Percentiles rank a stretch among this genome's conserved stretches.
These are phyloP conservation scores for Moricandia arvensis DNA, from an alignment of 345 rosid genomes.

Conservation along the genomic window DNA sequence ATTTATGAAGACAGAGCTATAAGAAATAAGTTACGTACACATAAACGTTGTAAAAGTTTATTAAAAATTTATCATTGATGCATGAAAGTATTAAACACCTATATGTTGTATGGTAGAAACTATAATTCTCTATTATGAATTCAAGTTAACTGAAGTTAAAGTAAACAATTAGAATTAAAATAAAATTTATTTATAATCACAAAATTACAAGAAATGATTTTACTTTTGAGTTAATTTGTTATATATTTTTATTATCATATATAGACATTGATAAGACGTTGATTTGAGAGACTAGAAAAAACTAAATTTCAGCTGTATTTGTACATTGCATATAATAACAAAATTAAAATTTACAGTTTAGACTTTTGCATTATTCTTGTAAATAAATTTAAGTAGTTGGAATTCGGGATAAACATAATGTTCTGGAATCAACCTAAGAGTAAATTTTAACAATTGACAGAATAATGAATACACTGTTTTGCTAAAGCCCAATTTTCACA, in stretches of 20 bases:
- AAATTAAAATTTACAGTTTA: background rate
- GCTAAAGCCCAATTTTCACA: background rate
- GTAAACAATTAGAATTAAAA: background rate
- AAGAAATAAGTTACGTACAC: background rate
- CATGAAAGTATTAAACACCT: background rate
- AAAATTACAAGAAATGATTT: too few relatives aligned
- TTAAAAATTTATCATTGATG: background rate
- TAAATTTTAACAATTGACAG: background rate
- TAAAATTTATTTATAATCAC: too few relatives aligned
- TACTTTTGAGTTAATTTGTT: too few relatives aligned
- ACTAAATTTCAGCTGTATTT: too few relatives aligned
- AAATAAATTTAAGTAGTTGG: background rate
- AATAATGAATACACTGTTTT: background rate
- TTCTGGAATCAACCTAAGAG: background rate
- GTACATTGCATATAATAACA: background rate
- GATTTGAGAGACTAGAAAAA: too few relatives aligned
- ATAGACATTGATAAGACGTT: too few relatives aligned
- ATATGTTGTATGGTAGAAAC: background rate
- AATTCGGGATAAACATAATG: background rate
- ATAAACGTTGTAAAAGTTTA: background rate
- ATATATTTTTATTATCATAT: too few relatives aligned
- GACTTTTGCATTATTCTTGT: background rate
- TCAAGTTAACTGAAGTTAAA: background rate
- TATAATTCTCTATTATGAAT: background rate
- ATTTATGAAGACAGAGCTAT: background rate